Percentiles rank a stretch among this genome's conserved stretches.
These are phyloP conservation scores for Dictyostelium firmibasis DNA, from an alignment of 78 protist species.

Conservation along the genomic window DNA sequence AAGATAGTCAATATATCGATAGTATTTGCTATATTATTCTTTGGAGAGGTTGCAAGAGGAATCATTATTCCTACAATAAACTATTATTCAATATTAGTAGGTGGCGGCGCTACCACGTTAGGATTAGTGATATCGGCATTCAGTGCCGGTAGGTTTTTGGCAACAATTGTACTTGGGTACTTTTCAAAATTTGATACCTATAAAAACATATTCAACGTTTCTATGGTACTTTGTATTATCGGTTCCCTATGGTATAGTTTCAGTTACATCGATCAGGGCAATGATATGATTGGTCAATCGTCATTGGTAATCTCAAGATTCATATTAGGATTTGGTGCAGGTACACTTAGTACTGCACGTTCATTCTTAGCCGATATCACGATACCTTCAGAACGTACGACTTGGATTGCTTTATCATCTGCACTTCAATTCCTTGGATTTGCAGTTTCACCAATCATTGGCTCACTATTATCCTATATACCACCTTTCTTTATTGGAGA, in stretches of 20 bases:
- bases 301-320: not conserved
- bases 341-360: constrained; percentile 36
- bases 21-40: constrained; percentile 7
- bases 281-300: not conserved
- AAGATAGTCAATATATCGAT: not conserved
- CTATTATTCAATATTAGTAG: not conserved
- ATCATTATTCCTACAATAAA: constrained; percentile 5
- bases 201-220: not conserved
- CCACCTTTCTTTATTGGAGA: not conserved
- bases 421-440: constrained; percentile 66
- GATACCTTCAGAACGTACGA: constrained; percentile 25
- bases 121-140: constrained; percentile 2
- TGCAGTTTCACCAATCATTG: constrained; percentile 27
- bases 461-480: not conserved
- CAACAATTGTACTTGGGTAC: constrained; percentile 5
- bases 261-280: not conserved
- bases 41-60: constrained; percentile 21
- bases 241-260: constrained; percentile 5
- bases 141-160: constrained; percentile 25
- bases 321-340: constrained; percentile 35
- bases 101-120: not conserved
- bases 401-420: constrained; percentile 19
- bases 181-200: not conserved
- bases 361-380: constrained; percentile 40
- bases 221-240: constrained; percentile 10